Percentiles rank a stretch among this genome's conserved stretches.
These are phyloP conservation scores for Paspalum notatum DNA, from an alignment of 176 grass and related monocot species.

Conservation along the genomic window DNA sequence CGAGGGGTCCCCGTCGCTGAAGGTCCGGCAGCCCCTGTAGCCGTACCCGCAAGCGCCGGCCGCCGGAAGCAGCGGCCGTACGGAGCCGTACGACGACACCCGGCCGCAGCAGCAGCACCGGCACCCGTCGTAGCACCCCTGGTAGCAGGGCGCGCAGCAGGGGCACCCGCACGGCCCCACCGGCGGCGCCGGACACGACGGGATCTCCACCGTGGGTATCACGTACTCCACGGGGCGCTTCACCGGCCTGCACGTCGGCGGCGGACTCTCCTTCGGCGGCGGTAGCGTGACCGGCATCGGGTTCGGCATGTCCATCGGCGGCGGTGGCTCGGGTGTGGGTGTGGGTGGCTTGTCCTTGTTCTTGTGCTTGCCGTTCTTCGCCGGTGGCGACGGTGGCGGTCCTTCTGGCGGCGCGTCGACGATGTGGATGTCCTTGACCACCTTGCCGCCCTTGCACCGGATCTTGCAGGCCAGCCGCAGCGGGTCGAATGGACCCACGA, in stretches of 20 bases:
- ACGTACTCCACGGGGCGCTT: neutral
- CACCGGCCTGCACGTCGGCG: neutral
- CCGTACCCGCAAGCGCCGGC: neutral
- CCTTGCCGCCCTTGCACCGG: conserved; percentile 60
- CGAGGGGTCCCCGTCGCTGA: conserved; percentile 59
- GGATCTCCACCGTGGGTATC: conserved; percentile 37
- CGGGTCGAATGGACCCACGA: conserved; percentile 70
- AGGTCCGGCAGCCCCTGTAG: conserved; percentile 44
- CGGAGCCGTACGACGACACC: neutral
- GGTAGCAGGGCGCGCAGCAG: conserved; percentile 53
- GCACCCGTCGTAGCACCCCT: conserved; percentile 53
- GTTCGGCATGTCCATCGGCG: neutral
- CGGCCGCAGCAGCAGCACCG: conserved; percentile 38
- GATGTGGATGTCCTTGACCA: conserved; percentile 58
- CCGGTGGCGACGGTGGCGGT: neutral
- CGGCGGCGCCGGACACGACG: conserved; percentile 36
- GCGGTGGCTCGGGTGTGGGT: neutral
- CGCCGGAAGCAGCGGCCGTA: neutral
- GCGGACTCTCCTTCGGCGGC: neutral
- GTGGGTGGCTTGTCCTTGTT: conserved; percentile 3
- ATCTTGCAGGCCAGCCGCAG: conserved; percentile 55
- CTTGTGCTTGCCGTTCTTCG: neutral
- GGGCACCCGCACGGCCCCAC: conserved; percentile 22
- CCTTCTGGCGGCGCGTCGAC: neutral
- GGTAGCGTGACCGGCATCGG: neutral